Evolutionary conservation across 441 rosid species (phyloP).

Genomic region (Sinapis alba): DNA sequence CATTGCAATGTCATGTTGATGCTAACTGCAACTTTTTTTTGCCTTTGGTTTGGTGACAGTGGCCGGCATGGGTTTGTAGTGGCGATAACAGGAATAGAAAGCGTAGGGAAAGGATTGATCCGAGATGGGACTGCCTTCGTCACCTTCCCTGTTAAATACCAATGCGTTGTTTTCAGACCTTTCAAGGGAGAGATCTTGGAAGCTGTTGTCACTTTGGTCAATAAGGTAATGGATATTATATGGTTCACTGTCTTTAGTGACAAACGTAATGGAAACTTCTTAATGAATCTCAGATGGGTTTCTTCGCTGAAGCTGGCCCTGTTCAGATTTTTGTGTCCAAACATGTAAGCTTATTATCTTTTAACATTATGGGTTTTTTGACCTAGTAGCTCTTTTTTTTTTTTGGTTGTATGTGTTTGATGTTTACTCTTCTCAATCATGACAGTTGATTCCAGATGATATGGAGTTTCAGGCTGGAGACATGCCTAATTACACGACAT

Average conservation of each 20-base stretch:
- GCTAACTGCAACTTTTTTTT: background rate
- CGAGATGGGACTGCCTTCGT: constrained; percentile 91
- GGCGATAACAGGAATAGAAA: constrained; percentile 85
- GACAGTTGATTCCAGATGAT: constrained; percentile 1
- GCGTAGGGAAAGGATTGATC: constrained; percentile 84
- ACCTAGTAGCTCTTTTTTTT: background rate
- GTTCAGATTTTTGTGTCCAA: constrained; percentile 4
- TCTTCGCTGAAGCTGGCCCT: constrained; percentile 2
- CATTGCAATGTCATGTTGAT: constrained; percentile 8
- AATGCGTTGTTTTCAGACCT: constrained; percentile 90
- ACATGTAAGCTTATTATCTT: background rate
- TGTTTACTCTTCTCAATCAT: background rate
- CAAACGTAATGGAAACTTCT: background rate
- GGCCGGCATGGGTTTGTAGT: constrained; percentile 93
- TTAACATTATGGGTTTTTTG: background rate
- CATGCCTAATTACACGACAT: constrained; percentile 4
- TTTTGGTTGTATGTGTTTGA: background rate
- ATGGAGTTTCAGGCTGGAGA: constrained; percentile 7
- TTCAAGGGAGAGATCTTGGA: constrained; percentile 92
- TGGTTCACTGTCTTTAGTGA: background rate
- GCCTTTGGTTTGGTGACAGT: constrained; percentile 38
- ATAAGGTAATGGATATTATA: constrained; percentile 55
- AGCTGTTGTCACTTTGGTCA: constrained; percentile 93
- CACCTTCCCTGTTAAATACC: constrained; percentile 84
- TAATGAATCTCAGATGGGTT: background rate